Evolutionary conservation across 495 filamentous ascomycete genomes (phyloP), one percentile per base, ranked within the genome.

Genomic region (Sphaerosporella brunnea): DNA sequence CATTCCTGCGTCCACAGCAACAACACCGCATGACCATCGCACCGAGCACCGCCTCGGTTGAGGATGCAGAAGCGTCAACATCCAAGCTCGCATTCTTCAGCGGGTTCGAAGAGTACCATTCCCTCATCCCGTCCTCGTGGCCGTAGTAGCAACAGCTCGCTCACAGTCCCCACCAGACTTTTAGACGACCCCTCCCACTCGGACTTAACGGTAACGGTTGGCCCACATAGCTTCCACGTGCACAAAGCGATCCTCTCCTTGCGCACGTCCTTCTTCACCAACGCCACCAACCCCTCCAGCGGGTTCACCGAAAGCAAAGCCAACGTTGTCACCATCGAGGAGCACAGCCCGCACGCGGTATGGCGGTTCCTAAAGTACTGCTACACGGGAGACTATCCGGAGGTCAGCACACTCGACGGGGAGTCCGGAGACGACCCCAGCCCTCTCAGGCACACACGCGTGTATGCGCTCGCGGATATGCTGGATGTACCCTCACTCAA

Each of bases 381-480:
- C 28, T 46, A 46, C 25, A 36, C 30, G 1, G 43, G 43, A 13
- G 43, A 46, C 3, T 46, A 46, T 23, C 10, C 9, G 15, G 43
- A 34, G 16, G 26, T 10, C 11, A 23, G 10, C 25, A 46, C 13
- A 13, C 5, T 32, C 28, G 13, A 13, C 28, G 28, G 13, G 28
- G 28, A 20, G 10, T 40, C 7, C 2, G 28, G 16, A 5, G 43
- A 46, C 28, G 43, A 46, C 23, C 25, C 20, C 5, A 23, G 25
- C 43, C 11, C 30, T 2, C 19, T 46, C 2, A 46, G 23, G 23
- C 43, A 46, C 23, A 23, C 1, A 11, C 24, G 43, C 8, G 30
- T 46, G 10, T 35, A 46, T 36, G 30, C 25, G n/a, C 43, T 46
- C 24, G 43, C 43, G 13, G 43, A 46, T 46, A 34, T 46, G 25